Evolutionary conservation across 306 rosid genomes (phyloP), one percentile per base, ranked within the genome.

Genomic region (Datisca glomerata): DNA sequence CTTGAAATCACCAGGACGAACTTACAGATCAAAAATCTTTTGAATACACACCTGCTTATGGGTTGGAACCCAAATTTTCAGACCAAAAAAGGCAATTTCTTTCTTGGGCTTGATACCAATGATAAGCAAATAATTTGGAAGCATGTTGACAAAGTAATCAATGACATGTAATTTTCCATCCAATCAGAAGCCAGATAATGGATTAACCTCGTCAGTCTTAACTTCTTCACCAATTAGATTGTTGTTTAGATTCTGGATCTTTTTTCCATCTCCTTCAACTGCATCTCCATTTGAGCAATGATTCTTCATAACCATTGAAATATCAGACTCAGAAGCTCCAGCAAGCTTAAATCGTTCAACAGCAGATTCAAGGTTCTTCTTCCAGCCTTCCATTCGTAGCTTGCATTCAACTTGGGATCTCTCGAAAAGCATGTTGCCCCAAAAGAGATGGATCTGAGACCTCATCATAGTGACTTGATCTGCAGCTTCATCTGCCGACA

Each of bases 391-490:
- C 58, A 71, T 18, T 50, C 78, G 87, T 34, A 89, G 53, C 45
- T 89, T 89, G 65, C 75, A 83, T 57, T 89, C 97, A 8, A 89
- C 95, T 59, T 89, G 97, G 53, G 97, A 89, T 55, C 93, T 73
- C 66, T 89, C 95, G 12, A 89, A 89, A 20, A 80, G 93, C 95
- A 83, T 83, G 56, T 89, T 89, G 20, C 97, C 97, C 97, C 93
- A 80, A 66, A 89, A 89, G 48, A 89, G 79, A 69, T 89, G 97
- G 56, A 89, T 89, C 63, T 89, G 95, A 27, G 97, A 89, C 59
- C 87, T 79, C 97, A 89, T 89, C 18, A 89, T 73, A 27, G 85
- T 77, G 37, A 94, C 93, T 67, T 89, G 94, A 53, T 89, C 94
- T 22, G 97, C 86, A 31, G 89, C 89, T 65, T 87, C 96, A 56